Base-by-base conservation (phyloP, 305 asterid species). In the Solanum hybrid region DNA sequence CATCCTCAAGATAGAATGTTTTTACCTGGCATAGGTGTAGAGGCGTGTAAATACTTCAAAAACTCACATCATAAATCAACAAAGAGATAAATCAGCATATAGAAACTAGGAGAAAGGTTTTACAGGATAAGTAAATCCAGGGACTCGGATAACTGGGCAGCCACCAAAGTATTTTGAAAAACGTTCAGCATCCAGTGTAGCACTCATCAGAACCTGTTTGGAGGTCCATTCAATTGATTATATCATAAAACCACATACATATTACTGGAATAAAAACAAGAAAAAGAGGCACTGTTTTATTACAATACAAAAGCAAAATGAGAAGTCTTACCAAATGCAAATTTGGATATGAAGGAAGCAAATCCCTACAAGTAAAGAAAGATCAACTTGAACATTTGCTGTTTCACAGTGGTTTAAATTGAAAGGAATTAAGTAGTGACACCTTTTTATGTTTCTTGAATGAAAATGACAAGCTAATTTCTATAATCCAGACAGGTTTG, bases 111-210 rank as follows among this genome's bases (percentile, higher is more conserved):
- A 31, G 37, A 90, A 86, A 80, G 66, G 10, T 29, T 86, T 93
- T 91, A 97, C 99, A 38, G 98, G 98, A 92, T 96, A 93, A 78
- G 99, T 96, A 90, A 98, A 96, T 66, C 99, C 99, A 0, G 99
- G 99, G 87, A 98, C 99, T 89, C 93, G 94, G 92, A 98, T 94
- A 90, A 97, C 86, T 84, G 98, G 99, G 91, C 98, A 98, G 89
- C 96, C 97, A 92, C 97, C 95, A 89, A 98, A 98, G 92, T 98
- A 98, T 79, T 92, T 90, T 36, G 99, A 96, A 92, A 96, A 98
- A 32, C 96, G 95, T 76, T 98, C 99, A 51, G 98, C 98, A 90
- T 96, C 99, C 88, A 96, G 91, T 91, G 99, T 96, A 92, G 99
- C 99, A 91, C 99, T 98, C 99, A 98, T 98, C 90, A 98, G 88